Evolutionary conservation across 257 asterid species (phyloP), one percentile per base, ranked within the genome.

Genomic region (Phtheirospermum japonicum): DNA sequence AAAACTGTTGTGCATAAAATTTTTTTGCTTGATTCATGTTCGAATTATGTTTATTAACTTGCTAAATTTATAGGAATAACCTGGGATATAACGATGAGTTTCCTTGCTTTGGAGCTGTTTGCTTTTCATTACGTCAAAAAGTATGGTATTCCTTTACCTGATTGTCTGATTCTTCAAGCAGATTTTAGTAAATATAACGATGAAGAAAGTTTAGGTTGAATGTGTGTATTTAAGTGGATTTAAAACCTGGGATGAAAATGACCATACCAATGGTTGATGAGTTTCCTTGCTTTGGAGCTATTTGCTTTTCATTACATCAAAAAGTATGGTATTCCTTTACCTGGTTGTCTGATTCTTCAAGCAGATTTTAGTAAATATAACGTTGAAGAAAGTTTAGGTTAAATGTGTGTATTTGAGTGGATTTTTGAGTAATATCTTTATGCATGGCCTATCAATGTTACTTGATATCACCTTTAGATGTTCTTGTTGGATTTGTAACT

Each of bases 241-340:
- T n/a, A n/a, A n/a, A n/a, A n/a, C n/a, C n/a, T n/a, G n/a, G n/a
- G n/a, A n/a, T n/a, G n/a, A n/a, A n/a, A n/a, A n/a, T n/a, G n/a
- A n/a, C n/a, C n/a, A n/a, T n/a, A 71, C 99, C 99, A 20, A 73
- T 89, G 37, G 97, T 93, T 52, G 97, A 87, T 2, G 97, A 89
- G 80, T 70, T 93, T 66, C 99, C 99, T 42, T 89, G 99, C 86
- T 93, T 93, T 75, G 99, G 99, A 73, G 99, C 99, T 63, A 90
- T 93, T 40, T 80, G 92, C 79, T 85, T 73, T 73, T 89, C 99
- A 52, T 66, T 93, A 59, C 90, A 96, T 48, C 78, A 89, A 34
- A 89, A 93, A 80, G 97, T 93, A 74, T 57, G 23, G 57, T 62
- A 70, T 61, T 64, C 59, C 70, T 46, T 45, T 60, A 23, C 51